Evolutionary conservation across 805 yeast species (phyloP), one percentile per base, ranked within the genome.

Genomic region (Saccharomycopsis sp.): DNA sequence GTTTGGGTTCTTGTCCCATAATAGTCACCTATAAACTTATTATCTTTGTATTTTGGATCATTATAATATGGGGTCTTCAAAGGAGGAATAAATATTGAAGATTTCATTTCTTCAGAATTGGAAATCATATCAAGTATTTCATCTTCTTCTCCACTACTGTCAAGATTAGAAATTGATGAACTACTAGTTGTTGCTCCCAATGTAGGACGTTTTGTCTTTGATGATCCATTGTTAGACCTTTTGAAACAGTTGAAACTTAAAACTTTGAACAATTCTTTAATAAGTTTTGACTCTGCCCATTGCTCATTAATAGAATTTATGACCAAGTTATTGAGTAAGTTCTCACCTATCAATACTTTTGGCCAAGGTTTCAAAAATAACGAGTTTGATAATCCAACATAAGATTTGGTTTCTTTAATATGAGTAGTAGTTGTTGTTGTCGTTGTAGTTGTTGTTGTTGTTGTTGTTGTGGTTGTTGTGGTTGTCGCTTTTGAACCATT

Each of bases 1-100:
- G 94, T 85, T 56, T 87, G 95, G 0, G 95, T 83, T 40, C 96
- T 62, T 0, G 96, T 87, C 1, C 96, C 96, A 54, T 86, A 88
- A 51, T 65, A 76, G 18, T 63, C 57, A 0, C 86, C 85, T 13
- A 65, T 59, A n/a, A 58, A 50, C 15, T 48, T 44, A 32, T 37
- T 39, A 13, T 49, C 42, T 12, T 37, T 42, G 21, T 44, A 27
- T 5, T 45, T 45, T 15, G 61, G 55, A 32, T 57, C 50, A n/a
- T 49, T 32, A 21, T 34, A 45, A 23, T 39, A 52, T 8, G 54
- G 47, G 4, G 61, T 55, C 36, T 55, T 55, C 31, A 82, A 52
- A 0, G 86, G 85, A 2, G 95, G 95, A 8, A 87, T 70, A 52
- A 76, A 85, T 4, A 87, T 74, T 3, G 83, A 72, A 23, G 70